These are phyloP conservation scores for Coffea canephora DNA, from an alignment of 257 asterid species.

Conservation along the genomic window DNA sequence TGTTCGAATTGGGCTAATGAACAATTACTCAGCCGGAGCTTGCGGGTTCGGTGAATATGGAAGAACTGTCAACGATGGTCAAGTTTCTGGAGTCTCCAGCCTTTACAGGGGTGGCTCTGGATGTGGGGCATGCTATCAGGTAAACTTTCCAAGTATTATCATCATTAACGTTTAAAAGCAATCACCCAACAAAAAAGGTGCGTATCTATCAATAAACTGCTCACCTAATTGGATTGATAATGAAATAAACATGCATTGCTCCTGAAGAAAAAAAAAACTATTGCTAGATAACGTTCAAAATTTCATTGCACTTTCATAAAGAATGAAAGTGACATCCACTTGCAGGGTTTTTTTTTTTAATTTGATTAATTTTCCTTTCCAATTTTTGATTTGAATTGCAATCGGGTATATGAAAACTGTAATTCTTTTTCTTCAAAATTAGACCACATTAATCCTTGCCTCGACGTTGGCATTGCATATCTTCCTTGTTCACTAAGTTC, in stretches of 20 bases:
- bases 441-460: neutral
- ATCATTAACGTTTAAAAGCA: neutral
- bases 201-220: too few species aligned
- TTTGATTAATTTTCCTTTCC: neutral
- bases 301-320: slow-evolving; percentile 1
- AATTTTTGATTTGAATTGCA: neutral
- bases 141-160: neutral
- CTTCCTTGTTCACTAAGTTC: neutral
- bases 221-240: neutral
- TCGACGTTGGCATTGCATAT: too few species aligned
- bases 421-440: too few species aligned
- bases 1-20: neutral
- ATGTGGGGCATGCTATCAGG: slow-evolving; percentile 92
- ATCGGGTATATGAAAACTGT: neutral
- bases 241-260: neutral
- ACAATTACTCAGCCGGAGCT: slow-evolving; percentile 56
- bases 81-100: slow-evolving; percentile 60
- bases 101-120: slow-evolving; percentile 74
- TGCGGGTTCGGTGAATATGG: slow-evolving; percentile 88
- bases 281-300: neutral
- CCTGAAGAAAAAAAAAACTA: neutral
- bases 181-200: neutral
- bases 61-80: slow-evolving; percentile 53
- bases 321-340: slow-evolving; percentile 18
- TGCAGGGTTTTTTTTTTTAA: neutral